phyloP scores from a whole-genome alignment of 176 grass and related monocot species.

The Eleusine coracana region DNA sequence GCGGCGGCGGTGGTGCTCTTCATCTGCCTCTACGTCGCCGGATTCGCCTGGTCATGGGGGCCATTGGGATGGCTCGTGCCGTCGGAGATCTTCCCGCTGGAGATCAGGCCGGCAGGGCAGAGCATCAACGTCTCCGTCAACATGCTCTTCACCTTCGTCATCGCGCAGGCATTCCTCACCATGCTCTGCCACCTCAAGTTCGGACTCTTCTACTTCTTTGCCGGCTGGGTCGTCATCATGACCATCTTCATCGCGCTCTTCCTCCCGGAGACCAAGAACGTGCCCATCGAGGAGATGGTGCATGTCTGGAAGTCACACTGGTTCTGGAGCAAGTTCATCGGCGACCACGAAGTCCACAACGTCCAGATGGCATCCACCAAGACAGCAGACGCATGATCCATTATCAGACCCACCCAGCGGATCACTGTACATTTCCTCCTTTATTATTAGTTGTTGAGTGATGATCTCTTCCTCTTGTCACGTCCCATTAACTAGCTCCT shows the following conservation, averaged over 20 bases:
- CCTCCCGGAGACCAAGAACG: constrained; percentile 95
- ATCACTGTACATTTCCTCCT: background rate
- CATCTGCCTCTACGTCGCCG: constrained; percentile 92
- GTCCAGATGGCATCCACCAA: constrained; percentile 39
- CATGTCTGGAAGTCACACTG: constrained; percentile 82
- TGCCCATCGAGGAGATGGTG: constrained; percentile 98
- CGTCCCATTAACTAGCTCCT: background rate
- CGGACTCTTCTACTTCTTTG: constrained; percentile 96
- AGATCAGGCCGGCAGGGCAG: constrained; percentile 95
- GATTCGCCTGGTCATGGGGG: constrained; percentile 95
- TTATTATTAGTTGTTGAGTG: background rate
- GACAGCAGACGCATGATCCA: background rate
- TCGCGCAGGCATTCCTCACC: constrained; percentile 83
- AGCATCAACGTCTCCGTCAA: constrained; percentile 96
- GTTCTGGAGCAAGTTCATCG: constrained; percentile 85
- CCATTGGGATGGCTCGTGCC: constrained; percentile 96
- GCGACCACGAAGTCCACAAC: constrained; percentile 51
- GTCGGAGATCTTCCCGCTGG: constrained; percentile 96
- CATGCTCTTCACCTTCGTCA: constrained; percentile 97
- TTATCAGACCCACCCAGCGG: too few relatives aligned
- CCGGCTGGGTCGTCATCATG: constrained; percentile 86
- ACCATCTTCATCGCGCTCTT: constrained; percentile 83
- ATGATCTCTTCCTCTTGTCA: background rate
- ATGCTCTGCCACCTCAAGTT: constrained; percentile 98
- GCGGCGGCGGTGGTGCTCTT: constrained; percentile 74